Base-by-base conservation (phyloP, 441 rosid species). In the Eutrema salsugineum region DNA sequence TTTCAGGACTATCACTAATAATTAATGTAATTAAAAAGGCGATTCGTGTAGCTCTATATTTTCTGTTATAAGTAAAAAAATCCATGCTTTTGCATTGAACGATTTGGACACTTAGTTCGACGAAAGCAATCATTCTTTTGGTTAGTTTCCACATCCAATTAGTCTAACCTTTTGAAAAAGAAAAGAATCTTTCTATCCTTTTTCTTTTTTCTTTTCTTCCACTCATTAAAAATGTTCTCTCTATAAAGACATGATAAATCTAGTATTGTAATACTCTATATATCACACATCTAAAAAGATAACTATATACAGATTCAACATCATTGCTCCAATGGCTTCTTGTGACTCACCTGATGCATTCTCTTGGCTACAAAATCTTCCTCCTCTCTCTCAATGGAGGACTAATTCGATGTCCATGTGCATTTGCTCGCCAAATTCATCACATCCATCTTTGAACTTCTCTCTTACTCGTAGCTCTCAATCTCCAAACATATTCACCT, bases 341-440 rank as follows among this genome's bases (percentile, higher is more conserved):
- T 79, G 85, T 78, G 78, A 68, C 72, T 73, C 77, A 63, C 84
- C 88, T 78, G 91, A 89, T 57, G 61, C 84, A 15, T 82, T 79
- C 62, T 48, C 83, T 19, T 94, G 97, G 98, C 73, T 91, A 51
- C 88, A 83, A 73, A 83, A 44, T 16, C 96, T 91, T 40, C 96
- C 93, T 36, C 85, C 88, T 11, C 66, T 80, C n/a, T 15, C 83
- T 73, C 86, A 79, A 63, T 89, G 96, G 97, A 77, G 76, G 71
- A 47, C 73, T 55, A 79, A 77, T 27, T 81, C 89, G 54, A 70
- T 82, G 62, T 84, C 93, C 39, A 68, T 78, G 53, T 83, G 85
- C 73, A 76, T 91, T 58, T 90, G 89, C 75, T 89, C 97, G 66
- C 81, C 91, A 48, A 68, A 66, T 36, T 68, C 85, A 16, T 73